Evolutionary conservation across 768 basidiomycete genomes (phyloP), one percentile per base, ranked within the genome.

Genomic region (Tubosaeta brunneosetosa): DNA sequence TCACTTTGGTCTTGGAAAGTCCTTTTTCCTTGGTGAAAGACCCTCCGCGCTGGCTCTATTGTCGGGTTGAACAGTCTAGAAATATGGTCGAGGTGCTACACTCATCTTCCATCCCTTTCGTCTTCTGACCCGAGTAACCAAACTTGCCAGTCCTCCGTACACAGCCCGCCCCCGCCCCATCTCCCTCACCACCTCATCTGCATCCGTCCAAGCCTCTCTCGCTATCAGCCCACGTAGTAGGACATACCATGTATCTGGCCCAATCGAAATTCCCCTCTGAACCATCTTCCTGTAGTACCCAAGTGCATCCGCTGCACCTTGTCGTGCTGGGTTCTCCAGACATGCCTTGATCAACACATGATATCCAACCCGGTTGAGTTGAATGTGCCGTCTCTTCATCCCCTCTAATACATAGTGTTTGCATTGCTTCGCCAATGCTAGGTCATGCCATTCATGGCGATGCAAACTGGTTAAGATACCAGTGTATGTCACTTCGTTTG

Each of bases 401-500:
- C 77, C 74, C 47, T 67, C 66, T 42, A 82, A 66, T 52, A 92
- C 76, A 31, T 77, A 73, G 22, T 67, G 65, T 52, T 72, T 76
- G 60, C 76, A 78, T 55, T 77, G 72, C 46, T 79, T 72, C 14
- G 75, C 73, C 38, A 76, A 68, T 27, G 69, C 59, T 6, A 73
- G 57, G 22, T 79, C 66, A 50, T 80, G 61, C 75, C 83, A 81
- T 9, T 70, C 60, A 14, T 78, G 80, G 27, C 84, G 79, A 63
- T 88, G 80, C 57, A 94, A 74, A 4, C 85, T 87, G 8, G 84
- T 74, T 44, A 97, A 74, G 45, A 97, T 74, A 2, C 83, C 75
- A 0, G 92, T 94, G 69, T 93, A 98, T 27, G 91, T 93, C 55
- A 92, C 77, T 53, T 83, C 82, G 63, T 87, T 94, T 1, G 91